A percentile compares a stretch with the other conserved stretches of the same genome.
phyloP scores from a whole-genome alignment of 2,329 filamentous ascomycete species.

The Periglandula ipomoeae region DNA sequence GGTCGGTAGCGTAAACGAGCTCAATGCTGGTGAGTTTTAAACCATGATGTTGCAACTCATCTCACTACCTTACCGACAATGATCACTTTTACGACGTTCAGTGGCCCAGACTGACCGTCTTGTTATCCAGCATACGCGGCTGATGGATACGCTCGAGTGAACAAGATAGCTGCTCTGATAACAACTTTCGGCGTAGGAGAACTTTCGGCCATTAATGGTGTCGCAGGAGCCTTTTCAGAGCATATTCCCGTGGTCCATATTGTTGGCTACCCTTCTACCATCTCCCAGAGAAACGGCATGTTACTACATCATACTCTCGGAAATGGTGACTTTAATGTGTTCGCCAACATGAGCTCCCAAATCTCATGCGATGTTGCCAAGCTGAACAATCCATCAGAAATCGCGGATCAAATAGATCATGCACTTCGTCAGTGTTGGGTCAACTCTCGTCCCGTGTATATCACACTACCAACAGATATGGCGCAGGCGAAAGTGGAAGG shows the following conservation, averaged over 20 bases:
- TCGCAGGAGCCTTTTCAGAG: constrained; percentile 68
- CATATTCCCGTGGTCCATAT: constrained; percentile 64
- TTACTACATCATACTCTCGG: constrained; percentile 60
- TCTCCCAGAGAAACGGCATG: constrained; percentile 38
- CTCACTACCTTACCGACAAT: too few species aligned
- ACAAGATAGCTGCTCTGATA: constrained; percentile 59
- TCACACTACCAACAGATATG: constrained; percentile 76
- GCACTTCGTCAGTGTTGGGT: constrained; percentile 67
- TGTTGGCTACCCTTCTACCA: constrained; percentile 43
- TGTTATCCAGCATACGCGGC: constrained; percentile 55
- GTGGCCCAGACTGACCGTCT: constrained; percentile 15
- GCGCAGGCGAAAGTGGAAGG: constrained; percentile 69
- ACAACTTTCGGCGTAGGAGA: constrained; percentile 72
- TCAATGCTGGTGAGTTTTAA: constrained; percentile 54
- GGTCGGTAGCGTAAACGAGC: constrained; percentile 63
- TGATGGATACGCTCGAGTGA: constrained; percentile 70
- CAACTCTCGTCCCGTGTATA: constrained; percentile 70
- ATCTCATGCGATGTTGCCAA: constrained; percentile 65
- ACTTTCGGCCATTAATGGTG: constrained; percentile 63
- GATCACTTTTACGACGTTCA: too few species aligned
- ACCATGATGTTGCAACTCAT: background rate
- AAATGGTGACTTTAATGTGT: constrained; percentile 75
- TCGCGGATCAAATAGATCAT: constrained; percentile 68
- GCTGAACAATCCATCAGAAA: constrained; percentile 60
- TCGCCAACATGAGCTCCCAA: constrained; percentile 64